These are phyloP conservation scores for Rhizomucor pusillus DNA, from an alignment of 371 early-diverging fungal genomes.

Conservation along the genomic window DNA sequence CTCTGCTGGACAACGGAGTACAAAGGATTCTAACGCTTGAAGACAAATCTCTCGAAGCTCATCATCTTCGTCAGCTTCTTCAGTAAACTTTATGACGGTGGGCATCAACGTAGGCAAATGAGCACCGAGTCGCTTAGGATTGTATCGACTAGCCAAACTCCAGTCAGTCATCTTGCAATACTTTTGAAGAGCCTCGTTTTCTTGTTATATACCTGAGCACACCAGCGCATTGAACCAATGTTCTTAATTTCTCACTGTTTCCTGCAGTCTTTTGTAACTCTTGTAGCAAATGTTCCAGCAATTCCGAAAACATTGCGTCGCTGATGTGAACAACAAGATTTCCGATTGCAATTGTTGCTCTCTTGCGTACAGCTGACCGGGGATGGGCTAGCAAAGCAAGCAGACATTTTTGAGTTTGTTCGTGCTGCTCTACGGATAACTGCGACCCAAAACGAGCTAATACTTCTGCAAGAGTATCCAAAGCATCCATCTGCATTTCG, in stretches of 20 bases:
- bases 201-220: slow-evolving; percentile 59
- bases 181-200: too few species aligned
- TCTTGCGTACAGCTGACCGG: slow-evolving; percentile 82
- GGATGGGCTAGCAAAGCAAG: slow-evolving; percentile 68
- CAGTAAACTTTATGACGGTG: slow-evolving; percentile 54
- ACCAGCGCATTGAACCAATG: slow-evolving; percentile 71
- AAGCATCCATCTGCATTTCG: slow-evolving; percentile 78
- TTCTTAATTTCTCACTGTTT: slow-evolving; percentile 65
- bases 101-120: slow-evolving; percentile 70
- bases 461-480: slow-evolving; percentile 85
- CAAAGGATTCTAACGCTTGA: slow-evolving; percentile 82
- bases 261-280: slow-evolving; percentile 36
- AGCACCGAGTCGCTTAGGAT: slow-evolving; percentile 66
- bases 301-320: slow-evolving; percentile 69
- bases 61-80: slow-evolving; percentile 68
- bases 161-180: not conserved
- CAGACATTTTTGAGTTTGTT: slow-evolving; percentile 61
- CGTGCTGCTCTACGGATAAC: slow-evolving; percentile 50
- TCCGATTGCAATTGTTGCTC: slow-evolving; percentile 76
- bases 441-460: slow-evolving; percentile 73
- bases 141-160: slow-evolving; percentile 60
- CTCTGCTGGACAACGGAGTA: slow-evolving; percentile 76
- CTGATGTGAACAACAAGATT: slow-evolving; percentile 67
- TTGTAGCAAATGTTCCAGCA: slow-evolving; percentile 40
- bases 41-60: slow-evolving; percentile 86